Evolutionary conservation across 1,284 basidiomycete species (phyloP), one percentile per base, ranked within the genome.

Genomic region (Porphyrellus sp.): DNA sequence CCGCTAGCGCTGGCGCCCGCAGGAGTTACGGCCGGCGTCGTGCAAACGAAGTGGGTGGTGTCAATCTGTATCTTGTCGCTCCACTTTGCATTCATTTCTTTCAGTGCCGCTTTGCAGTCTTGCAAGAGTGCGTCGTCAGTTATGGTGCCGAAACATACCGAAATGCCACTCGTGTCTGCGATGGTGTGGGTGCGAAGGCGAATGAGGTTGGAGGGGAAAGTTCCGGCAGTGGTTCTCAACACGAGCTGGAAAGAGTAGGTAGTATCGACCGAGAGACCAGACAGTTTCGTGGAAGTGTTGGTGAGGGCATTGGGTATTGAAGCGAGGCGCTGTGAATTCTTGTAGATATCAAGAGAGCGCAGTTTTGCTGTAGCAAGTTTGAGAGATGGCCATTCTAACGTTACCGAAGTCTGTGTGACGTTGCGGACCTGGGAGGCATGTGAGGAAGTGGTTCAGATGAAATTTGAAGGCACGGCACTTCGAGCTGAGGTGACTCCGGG

Each of bases 41-140:
- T 95, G 66, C 93, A 96, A 33, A 97, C 93, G 62, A 96, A 97
- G 70, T 98, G 94, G 0, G 93, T 96, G 6, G 94, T 97, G 64
- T 97, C 94, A 53, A 98, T 94, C 72, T 95, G 91, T 24, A 99
- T 94, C 61, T 86, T 87, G 59, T 95, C 89, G 60, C 86, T 91
- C 84, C 88, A 69, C 58, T 88, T 87, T 0, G 91, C 94, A 21
- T 79, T 80, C 85, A 98, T 95, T 60, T 90, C 85, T 40, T 77
- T 67, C 46, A 98, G 70, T 9, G 91, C 90, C 49, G 80, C 68
- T 67, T 91, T 91, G 37, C 86, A 82, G 54, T 92, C 84, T 62
- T 89, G 86, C 47, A 94, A 74, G 52, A 93, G 68, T 0, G 83
- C 78, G 2, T 79, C 71, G 57, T 95, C 92, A 53, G 90, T 79